Percentiles rank a stretch among this genome's conserved stretches.
phyloP scores from a whole-genome alignment of 768 basidiomycete species.

The Pisolithus albus region DNA sequence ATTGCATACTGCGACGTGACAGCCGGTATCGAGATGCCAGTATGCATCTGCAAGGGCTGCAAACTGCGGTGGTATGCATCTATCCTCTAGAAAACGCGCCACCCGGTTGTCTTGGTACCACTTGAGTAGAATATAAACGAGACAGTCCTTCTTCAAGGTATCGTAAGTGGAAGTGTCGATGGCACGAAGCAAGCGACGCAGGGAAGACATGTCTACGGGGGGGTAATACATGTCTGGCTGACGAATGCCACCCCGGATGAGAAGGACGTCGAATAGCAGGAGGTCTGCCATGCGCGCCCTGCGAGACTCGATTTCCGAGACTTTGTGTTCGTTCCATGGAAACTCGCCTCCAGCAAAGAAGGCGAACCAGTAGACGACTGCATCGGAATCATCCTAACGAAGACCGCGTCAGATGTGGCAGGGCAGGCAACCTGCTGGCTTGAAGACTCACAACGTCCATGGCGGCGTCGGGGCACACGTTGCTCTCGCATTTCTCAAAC shows the following conservation, averaged over 20 bases:
- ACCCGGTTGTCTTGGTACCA: slow-evolving; percentile 65
- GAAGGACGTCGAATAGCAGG: slow-evolving; percentile 69
- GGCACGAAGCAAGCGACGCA: slow-evolving; percentile 53
- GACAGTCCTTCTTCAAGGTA: slow-evolving; percentile 69
- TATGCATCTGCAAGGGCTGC: slow-evolving; percentile 74
- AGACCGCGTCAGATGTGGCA: not conserved
- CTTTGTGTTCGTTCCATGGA: slow-evolving; percentile 50
- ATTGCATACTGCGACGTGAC: slow-evolving; percentile 52
- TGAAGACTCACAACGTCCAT: slow-evolving; percentile 24
- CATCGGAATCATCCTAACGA: slow-evolving; percentile 11
- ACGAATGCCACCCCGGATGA: slow-evolving; percentile 55
- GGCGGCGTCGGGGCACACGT: not conserved
- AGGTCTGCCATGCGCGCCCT: slow-evolving; percentile 54
- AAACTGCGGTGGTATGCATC: slow-evolving; percentile 72
- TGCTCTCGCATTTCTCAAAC: not conserved
- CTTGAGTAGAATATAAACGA: slow-evolving; percentile 76
- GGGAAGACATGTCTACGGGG: slow-evolving; percentile 46
- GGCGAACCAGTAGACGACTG: slow-evolving; percentile 19
- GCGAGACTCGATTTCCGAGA: slow-evolving; percentile 54
- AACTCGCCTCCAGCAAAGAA: slow-evolving; percentile 53
- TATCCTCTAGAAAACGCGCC: slow-evolving; percentile 41
- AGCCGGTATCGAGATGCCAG: slow-evolving; percentile 71
- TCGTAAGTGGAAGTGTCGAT: slow-evolving; percentile 64
- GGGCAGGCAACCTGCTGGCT: not conserved
- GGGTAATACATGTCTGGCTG: slow-evolving; percentile 62